These are phyloP conservation scores for Fagopyrum homotropicum DNA, from an alignment of 148 eudicot species.

Conservation along the genomic window DNA sequence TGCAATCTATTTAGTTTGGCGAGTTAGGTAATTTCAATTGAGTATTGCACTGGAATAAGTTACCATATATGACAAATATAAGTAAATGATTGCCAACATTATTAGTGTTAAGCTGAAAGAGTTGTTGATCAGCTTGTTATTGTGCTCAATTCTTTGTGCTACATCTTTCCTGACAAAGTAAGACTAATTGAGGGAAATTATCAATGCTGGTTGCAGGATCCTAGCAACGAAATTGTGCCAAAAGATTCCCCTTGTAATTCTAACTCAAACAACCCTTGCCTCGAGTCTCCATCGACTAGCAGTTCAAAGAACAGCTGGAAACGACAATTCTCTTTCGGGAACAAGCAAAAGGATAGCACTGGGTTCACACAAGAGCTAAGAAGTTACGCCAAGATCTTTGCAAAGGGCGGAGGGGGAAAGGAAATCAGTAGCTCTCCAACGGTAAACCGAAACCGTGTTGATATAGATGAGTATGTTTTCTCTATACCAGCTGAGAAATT, in stretches of 20 bases:
- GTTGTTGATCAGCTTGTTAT: not conserved
- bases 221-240: not conserved
- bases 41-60: not conserved
- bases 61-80: not conserved
- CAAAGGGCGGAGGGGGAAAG: slow-evolving; percentile 28
- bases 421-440: slow-evolving; percentile 20
- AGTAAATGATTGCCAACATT: not conserved
- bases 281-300: slow-evolving; percentile 19
- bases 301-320: slow-evolving; percentile 21
- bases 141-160: not conserved
- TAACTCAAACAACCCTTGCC: slow-evolving; percentile 16
- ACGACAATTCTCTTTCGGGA: slow-evolving; percentile 40
- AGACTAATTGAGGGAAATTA: not conserved
- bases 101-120: not conserved
- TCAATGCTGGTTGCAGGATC: slow-evolving; percentile 26
- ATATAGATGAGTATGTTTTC: slow-evolving; percentile 24
- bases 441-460: slow-evolving; percentile 18
- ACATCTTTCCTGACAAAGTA: not conserved
- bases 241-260: not conserved
- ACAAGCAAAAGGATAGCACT: slow-evolving; percentile 22
- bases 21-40: no score
- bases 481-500: slow-evolving; percentile 28
- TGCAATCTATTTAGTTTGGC: not conserved
- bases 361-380: slow-evolving; percentile 44
- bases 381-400: slow-evolving; percentile 37